Base-by-base conservation (phyloP, 2,329 filamentous ascomycete species). In the Exophiala sideris region DNA sequence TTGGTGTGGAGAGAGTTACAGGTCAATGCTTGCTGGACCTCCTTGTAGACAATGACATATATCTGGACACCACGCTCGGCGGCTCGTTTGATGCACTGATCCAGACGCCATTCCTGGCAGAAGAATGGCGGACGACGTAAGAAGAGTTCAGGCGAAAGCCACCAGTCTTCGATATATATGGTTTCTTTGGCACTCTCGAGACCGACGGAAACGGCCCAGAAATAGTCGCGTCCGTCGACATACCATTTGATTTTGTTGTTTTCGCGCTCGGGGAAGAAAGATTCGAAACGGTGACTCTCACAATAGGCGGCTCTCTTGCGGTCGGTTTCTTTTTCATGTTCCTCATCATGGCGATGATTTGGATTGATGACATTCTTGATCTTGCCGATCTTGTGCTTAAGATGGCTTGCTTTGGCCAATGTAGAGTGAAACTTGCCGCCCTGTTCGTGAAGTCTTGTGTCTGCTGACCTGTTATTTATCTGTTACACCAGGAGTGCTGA, bases 101-200 rank as follows among this genome's bases (percentile, higher is more conserved):
- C 94, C 14, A 99, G 73, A 9, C 92, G 82, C 82, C 86, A 96
- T 71, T 96, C 82, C 68, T 95, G 89, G 61, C 91, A 87, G 66
- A 80, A 80, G 62, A 87, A 86, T 0, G 94, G 89, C 1, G 94
- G 91, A 16, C 94, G 81, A 35, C 94, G 84, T 58, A 99, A 72
- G 72, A 92, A 95, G 21, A 68, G 61, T 47, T 68, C 58, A 65
- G 58, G 94, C 3, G 89, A 95, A 11, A 97, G 76, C 94, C 94
- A 97, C 94, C 92, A 99, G 67, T 97, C 94, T 56, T 80, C 87
- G 62, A 99, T 95, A 71, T 97, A 99, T 64, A 99, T 96, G 42
- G 87, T 87, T 72, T 97, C 92, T 66, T 88, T 88, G 35, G 94
- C 94, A 56, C 85, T 80, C 60, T 97, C 91, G n/a, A 97, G 78